Base-by-base conservation (phyloP, 2,329 filamentous ascomycete species). In the Cordyceps tenuipes region DNA sequence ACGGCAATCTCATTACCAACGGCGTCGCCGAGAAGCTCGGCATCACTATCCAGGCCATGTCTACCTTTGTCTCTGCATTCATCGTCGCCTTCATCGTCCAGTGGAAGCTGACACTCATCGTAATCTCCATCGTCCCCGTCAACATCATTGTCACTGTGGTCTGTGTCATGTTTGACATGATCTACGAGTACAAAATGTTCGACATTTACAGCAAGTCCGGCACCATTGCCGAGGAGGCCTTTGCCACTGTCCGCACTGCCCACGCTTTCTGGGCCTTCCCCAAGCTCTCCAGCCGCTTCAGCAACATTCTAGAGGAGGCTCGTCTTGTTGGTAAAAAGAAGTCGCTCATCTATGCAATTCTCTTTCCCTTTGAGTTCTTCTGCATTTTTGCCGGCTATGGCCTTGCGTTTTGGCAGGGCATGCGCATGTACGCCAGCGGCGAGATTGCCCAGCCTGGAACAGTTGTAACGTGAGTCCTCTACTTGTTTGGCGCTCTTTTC, bases 371-470 rank as follows among this genome's bases (percentile, higher is more conserved):
- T 3, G 75, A 79, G 63, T 80, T 78, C 66, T 78, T 78, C 60
- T 76, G 74, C 60, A 74, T 81, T 21, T 79, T 77, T 62, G 68
- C 74, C 3, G 77, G 76, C 5, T 79, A 79, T 62, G 77, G 71
- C 0, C 68, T 82, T 3, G 77, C 77, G 0, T 82, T 82, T 61
- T 82, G 79, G 78, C 76, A 81, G 61, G 79, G 79, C 0, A 73
- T 80, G 62, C 68, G 70, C 48, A 77, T 81, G 73, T 77, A 75
- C 48, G 64, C 72, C 3, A 66, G 66, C 0, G 78, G 77, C 1
- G 77, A 81, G 63, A 77, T 81, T 26, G 50, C 65, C 0, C 64
- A 76, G n/a, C 69, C 76, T 0, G 79, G 79, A 2, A 74, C 73
- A 1, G 74, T 81, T 10, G 74, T 81, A 31, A 79, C 76, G 73